Base-by-base conservation (phyloP, 495 filamentous ascomycete species). In the Zalerion maritima region DNA sequence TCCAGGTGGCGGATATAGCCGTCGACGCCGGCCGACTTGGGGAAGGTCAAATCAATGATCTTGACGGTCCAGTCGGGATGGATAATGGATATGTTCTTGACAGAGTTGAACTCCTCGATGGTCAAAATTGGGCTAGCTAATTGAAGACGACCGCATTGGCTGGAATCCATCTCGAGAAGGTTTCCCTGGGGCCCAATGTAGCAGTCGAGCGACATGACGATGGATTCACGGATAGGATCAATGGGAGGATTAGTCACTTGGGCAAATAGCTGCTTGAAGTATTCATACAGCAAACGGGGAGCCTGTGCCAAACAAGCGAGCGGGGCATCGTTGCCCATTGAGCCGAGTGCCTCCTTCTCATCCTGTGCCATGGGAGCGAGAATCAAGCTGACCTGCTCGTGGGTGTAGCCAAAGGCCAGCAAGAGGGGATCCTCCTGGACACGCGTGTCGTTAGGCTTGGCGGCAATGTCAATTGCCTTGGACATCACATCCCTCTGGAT, bases 201-300 rank as follows among this genome's bases (percentile, higher is more conserved):
- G 46, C 91, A 91, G 43, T 94, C 91, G 19, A 96, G 58, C 26
- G 91, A 96, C 89, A 99, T 99, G 50, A 99, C 89, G 36, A 96
- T 89, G 11, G 89, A 89, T 61, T 99, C 89, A 56, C 89, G 71
- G 43, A 99, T 99, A 5, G 89, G 89, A 46, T 99, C 89, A 50
- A 99, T 99, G 5, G 89, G 89, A 34, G 89, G 89, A 50, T 99
- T 99, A 20, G 89, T 99, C 53, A 99, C 89, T 62, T 99, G 89
- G 6, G 89, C 89, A 50, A 99, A 99, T 18, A 99, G 76, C 60
- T 99, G 83, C 18, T 91, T 76, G 76, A 96, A 99, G 56, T 99
- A 99, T 53, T 99, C 89, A 50, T 82, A 93, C 22, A 96, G 71
- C 31, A 96, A 64, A 43, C 87, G 83, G 31, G 89, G 87, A 32